phyloP scores from a whole-genome alignment of 352 stramenopile species.

The Pilasporangium apinafurcum region DNA sequence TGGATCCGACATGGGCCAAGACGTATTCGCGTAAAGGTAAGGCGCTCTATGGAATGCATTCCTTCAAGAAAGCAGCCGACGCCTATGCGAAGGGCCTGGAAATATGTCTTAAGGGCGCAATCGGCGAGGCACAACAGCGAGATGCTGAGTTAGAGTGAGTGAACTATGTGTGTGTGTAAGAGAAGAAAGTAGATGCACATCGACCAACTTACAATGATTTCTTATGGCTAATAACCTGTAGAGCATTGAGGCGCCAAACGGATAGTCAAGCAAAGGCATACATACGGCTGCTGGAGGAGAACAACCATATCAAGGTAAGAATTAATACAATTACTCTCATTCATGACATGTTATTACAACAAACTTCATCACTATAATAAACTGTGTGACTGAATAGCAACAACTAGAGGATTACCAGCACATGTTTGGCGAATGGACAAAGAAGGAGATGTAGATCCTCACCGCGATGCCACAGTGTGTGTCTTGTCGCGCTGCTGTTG shows the following conservation, averaged over 20 bases:
- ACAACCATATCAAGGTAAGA: conserved; percentile 61
- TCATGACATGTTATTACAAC: too few species aligned
- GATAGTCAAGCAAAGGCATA: conserved; percentile 67
- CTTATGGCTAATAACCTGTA: too few species aligned
- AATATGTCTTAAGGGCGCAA: conserved; percentile 59
- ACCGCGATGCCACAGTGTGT: background rate
- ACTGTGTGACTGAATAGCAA: conserved; percentile 26
- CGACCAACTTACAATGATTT: too few species aligned
- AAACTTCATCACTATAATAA: too few species aligned
- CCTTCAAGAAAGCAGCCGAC: conserved; percentile 63
- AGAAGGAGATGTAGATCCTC: conserved; percentile 59
- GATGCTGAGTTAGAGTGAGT: conserved; percentile 70
- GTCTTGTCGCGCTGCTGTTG: conserved; percentile 6
- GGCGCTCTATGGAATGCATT: conserved; percentile 57
- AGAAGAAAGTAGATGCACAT: too few species aligned
- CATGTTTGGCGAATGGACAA: conserved; percentile 80
- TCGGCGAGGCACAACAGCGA: conserved; percentile 56
- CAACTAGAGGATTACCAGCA: conserved; percentile 75
- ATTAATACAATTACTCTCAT: background rate
- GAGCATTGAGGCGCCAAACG: conserved; percentile 61
- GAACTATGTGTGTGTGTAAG: background rate
- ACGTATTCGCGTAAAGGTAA: conserved; percentile 78
- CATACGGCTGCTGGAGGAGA: conserved; percentile 69
- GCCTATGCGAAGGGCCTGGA: conserved; percentile 68
- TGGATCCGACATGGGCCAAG: conserved; percentile 69